Conservation (phyloP, 441 rosid species). For the Syzygium syzygioides region DNA sequence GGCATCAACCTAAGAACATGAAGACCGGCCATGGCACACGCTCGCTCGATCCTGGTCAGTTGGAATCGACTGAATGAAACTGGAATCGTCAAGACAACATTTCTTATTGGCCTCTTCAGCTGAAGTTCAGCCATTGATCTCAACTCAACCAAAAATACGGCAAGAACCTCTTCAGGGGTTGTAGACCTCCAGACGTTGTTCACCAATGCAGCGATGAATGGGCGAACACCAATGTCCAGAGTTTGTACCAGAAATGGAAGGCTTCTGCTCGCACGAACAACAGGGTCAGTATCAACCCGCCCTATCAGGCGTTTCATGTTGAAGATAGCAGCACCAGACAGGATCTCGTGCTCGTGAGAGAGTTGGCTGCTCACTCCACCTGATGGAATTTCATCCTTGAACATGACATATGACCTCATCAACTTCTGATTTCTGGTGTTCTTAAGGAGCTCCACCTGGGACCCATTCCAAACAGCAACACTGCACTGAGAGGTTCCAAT, state of each 20-base stretch:
- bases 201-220: slow-evolving; percentile 71
- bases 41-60: slow-evolving; percentile 67
- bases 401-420: slow-evolving; percentile 67
- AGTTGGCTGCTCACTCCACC: slow-evolving; percentile 71
- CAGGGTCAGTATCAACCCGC: slow-evolving; percentile 75
- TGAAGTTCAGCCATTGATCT: slow-evolving; percentile 68
- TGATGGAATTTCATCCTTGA: slow-evolving; percentile 63
- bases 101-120: slow-evolving; percentile 60
- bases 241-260: slow-evolving; percentile 87
- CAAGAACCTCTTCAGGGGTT: slow-evolving; percentile 84
- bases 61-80: slow-evolving; percentile 81
- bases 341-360: slow-evolving; percentile 62
- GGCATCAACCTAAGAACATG: slow-evolving; percentile 81
- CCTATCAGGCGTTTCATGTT: slow-evolving; percentile 91
- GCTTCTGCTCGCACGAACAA: slow-evolving; percentile 58
- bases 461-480: slow-evolving; percentile 78
- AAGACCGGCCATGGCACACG: slow-evolving; percentile 93
- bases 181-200: slow-evolving; percentile 84
- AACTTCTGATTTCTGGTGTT: slow-evolving; percentile 71
- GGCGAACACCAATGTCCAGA: slow-evolving; percentile 75
- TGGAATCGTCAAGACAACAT: slow-evolving; percentile 72
- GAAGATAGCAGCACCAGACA: slow-evolving; percentile 77
- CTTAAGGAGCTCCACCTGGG: slow-evolving; percentile 68
- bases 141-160: slow-evolving; percentile 65
- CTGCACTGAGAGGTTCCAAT: slow-evolving; percentile 89